Percentiles rank a stretch among this genome's conserved stretches.
Evolutionary conservation across 495 filamentous ascomycete genomes (phyloP).

Genomic region (Annulohypoxylon nitens): DNA sequence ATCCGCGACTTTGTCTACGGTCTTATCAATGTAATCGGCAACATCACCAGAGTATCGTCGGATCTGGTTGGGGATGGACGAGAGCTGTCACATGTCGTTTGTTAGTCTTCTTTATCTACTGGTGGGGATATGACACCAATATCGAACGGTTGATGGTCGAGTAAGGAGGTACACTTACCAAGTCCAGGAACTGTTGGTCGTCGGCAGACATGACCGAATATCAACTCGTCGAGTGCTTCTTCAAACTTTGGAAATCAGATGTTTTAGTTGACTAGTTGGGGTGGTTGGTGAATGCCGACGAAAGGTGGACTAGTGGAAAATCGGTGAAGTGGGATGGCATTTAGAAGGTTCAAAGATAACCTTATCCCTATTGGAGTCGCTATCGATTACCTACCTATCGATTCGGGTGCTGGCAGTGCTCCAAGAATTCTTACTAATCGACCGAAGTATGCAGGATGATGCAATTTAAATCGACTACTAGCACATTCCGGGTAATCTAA

Average conservation of each 20-base stretch:
- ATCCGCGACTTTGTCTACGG: conserved; percentile 77
- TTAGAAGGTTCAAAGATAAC: neutral
- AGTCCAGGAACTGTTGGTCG: conserved; percentile 72
- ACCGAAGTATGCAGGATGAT: conserved; percentile 10
- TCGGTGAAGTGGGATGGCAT: conserved; percentile 27
- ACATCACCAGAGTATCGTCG: conserved; percentile 71
- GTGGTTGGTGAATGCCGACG: conserved; percentile 23
- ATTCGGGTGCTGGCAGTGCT: neutral
- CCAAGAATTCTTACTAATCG: conserved; percentile 11
- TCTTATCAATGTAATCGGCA: conserved; percentile 80
- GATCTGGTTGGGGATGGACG: conserved; percentile 79
- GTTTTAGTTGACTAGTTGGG: neutral
- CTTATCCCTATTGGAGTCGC: neutral
- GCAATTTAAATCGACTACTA: neutral
- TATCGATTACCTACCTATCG: conserved; percentile 24
- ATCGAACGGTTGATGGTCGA: neutral
- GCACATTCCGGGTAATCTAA: too few species aligned
- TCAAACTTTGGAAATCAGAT: neutral
- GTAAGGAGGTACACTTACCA: conserved; percentile 58
- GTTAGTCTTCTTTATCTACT: conserved; percentile 26
- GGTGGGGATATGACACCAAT: conserved; percentile 5
- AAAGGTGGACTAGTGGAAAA: conserved; percentile 14
- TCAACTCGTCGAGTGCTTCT: conserved; percentile 15
- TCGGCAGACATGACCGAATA: conserved; percentile 67
- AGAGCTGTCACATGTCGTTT: conserved; percentile 66